phyloP scores from a whole-genome alignment of 2,329 filamentous ascomycete genomes.

The Acrocalymma vagum region DNA sequence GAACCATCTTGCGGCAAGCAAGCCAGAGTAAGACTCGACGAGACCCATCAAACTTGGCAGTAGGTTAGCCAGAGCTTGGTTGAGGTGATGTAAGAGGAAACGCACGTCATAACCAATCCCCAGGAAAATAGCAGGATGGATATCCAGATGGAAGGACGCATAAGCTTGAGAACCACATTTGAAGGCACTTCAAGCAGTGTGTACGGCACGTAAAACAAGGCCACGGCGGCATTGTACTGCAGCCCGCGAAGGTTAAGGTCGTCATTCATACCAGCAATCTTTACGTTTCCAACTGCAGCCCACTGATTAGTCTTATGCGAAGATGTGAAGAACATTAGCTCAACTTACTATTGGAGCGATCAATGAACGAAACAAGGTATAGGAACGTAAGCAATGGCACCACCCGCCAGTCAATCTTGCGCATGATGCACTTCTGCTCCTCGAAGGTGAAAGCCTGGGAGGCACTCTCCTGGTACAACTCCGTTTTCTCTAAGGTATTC shows the following conservation, averaged over 20 bases:
- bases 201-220: conserved; percentile 87
- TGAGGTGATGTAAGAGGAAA: no score
- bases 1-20: conserved; percentile 30
- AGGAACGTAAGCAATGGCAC: background rate
- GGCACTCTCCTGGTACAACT: no score
- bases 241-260: conserved; percentile 68
- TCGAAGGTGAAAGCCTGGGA: no score
- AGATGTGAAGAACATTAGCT: background rate
- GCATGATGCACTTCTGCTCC: no score
- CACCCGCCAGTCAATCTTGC: background rate
- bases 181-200: conserved; percentile 77
- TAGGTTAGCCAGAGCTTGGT: no score
- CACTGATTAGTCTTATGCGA: no score
- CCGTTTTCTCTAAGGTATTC: no score
- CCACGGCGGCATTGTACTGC: conserved; percentile 76
- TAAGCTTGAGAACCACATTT: conserved; percentile 77
- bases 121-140: conserved; percentile 74
- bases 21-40: conserved; percentile 26
- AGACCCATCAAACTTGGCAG: conserved; percentile 33
- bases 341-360: conserved; percentile 21
- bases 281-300: conserved; percentile 69
- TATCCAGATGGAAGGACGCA: conserved; percentile 75
- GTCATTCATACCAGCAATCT: conserved; percentile 60
- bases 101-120: conserved; percentile 58
- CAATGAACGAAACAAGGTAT: conserved; percentile 3